Percentiles rank a stretch among this genome's conserved stretches.
phyloP scores from a whole-genome alignment of 202 grass and related monocot genomes.

The Carex arenaria region DNA sequence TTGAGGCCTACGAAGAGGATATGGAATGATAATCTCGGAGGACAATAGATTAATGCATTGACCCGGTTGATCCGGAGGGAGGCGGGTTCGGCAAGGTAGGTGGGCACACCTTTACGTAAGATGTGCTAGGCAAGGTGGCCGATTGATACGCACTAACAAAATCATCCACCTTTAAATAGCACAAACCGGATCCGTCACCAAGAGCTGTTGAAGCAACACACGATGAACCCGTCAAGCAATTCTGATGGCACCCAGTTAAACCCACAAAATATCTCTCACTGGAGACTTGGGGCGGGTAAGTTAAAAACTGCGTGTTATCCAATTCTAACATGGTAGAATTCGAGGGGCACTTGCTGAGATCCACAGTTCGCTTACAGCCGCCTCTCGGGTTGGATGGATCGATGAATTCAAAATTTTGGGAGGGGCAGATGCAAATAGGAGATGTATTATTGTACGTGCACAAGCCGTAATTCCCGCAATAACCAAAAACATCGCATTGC shows the following conservation, averaged over 20 bases:
- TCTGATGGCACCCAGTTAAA: conserved; percentile 71
- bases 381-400: conserved; percentile 18
- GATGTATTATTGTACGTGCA: conserved; percentile 78
- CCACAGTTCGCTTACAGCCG: conserved; percentile 45
- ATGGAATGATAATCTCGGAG: no score
- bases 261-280: conserved; percentile 83
- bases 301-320: conserved; percentile 79
- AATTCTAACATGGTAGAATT: conserved; percentile 84
- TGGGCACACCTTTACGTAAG: conserved; percentile 90
- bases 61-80: no score
- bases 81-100: conserved; percentile 26
- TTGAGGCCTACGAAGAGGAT: no score
- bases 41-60: no score
- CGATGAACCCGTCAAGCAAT: conserved; percentile 67
- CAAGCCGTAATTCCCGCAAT: conserved; percentile 84
- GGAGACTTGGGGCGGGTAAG: conserved; percentile 62
- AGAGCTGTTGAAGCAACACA: conserved; percentile 79
- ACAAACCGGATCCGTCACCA: conserved; percentile 76
- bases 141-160: conserved; percentile 81
- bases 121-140: conserved; percentile 71
- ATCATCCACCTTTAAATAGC: conserved; percentile 70
- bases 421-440: conserved; percentile 71
- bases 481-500: conserved; percentile 94
- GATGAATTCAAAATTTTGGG: conserved; percentile 43
- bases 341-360: conserved; percentile 50